Base-by-base conservation (phyloP, 2,329 filamentous ascomycete genomes). In the Cladophialophora psammophila region DNA sequence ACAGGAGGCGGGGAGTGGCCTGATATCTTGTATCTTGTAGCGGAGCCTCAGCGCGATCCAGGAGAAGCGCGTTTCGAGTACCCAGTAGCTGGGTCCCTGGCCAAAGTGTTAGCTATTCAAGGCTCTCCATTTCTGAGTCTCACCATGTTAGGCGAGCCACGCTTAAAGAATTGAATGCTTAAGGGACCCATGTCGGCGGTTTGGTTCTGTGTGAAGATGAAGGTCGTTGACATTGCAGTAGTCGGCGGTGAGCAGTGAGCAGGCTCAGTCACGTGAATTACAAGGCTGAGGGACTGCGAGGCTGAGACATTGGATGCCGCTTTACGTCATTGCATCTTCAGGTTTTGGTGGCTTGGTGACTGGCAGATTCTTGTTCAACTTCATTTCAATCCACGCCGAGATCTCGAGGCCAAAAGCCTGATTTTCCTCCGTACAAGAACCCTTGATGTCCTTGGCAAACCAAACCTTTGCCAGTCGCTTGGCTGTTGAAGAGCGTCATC, bases 401-500 rank as follows among this genome's bases (percentile, higher is more conserved):
- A 38, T 7, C 13, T 12, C 13, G 8, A 34, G 12, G 15, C 45
- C 58, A 60, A 60, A 60, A 52, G 35, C 59, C 45, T 52, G 45
- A n/a, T 61, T 61, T 52, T 40, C 18, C 13, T 61, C 18, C 9
- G 38, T 26, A 34, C 42, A 31, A 36, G 34, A 3, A 60, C n/a
- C n/a, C 34, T 34, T 34, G 32, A 13, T 38, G n/a, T 38, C 18
- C 59, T 61, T 61, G 59, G 59, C 59, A 42, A 40, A 42, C 15
- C 26, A 34, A 20, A 9, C 52, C 18, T 35, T 31, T 20, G 42
- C 59, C 59, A 60, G 34, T 54, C 45, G 20, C 32, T 53, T 40
- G 45, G 6, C 5, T 54, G 2, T 26, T 20, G 15, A 15, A 36
- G 48, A 61, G 59, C 59, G 59, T 61, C 59, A 61, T 61, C 31